Evolutionary conservation across 805 yeast species (phyloP), one percentile per base, ranked within the genome.

Genomic region (Yarrowia bubula): DNA sequence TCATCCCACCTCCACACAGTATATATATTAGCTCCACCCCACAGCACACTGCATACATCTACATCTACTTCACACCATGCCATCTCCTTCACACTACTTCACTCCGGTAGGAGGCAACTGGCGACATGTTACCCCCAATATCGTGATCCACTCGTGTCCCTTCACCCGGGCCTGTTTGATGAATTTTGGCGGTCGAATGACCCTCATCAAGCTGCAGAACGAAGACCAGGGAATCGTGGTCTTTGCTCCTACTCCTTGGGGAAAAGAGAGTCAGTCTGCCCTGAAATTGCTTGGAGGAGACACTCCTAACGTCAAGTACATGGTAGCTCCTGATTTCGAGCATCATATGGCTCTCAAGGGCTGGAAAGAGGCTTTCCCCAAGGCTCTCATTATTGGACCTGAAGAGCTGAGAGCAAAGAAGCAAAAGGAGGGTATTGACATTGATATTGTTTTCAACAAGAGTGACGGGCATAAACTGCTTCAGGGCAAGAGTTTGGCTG

Each of bases 331-430:
- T 1, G 89, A 87, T 70, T 70, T 68, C 37, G 88, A 85, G 68
- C 92, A 87, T 71, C 84, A 88, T 0, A 75, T 87, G 83, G 89
- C 87, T 2, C 83, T 86, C 11, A 71, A 74, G 31, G 80, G 82
- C 13, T 82, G 86, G 75, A 81, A 83, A 71, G 75, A 77, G 13
- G 73, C 74, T 46, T 78, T 75, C 69, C 87, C 87, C 3, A 68
- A 75, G 2, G 70, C 81, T 64, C 79, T 80, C 69, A 72, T 85
- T 18, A 78, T 85, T 67, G 88, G 86, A 1, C 80, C 84, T 75
- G 83, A 78, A 41, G 77, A 43, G 35, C 65, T 48, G 18, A 10
- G 58, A 18, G 64, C 32, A 13, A 42, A 58, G 41, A 42, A 43
- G 57, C 15, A 18, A 42, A 38, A 43, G 57, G 64, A 42, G 15